Percentiles rank a stretch among this genome's conserved stretches.
phyloP scores from a whole-genome alignment of 306 rosid species.

The Hippophae tibetana region DNA sequence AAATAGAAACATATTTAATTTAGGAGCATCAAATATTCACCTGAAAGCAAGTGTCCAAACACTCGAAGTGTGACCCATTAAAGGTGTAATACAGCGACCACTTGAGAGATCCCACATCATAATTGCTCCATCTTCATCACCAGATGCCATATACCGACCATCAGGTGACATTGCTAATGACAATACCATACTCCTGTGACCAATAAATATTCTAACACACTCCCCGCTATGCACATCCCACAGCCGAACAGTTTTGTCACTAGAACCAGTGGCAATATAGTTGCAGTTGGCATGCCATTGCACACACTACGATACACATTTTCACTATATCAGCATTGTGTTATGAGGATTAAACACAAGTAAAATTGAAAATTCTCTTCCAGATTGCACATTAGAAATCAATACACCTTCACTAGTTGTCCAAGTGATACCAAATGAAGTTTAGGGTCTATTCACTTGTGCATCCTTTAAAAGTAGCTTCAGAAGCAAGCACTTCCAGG shows the following conservation, averaged over 20 bases:
- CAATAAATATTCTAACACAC: conserved; percentile 89
- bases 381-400: no score
- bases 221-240: conserved; percentile 98
- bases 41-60: conserved; percentile 93
- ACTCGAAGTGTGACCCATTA: conserved; percentile 83
- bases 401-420: no score
- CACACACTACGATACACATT: conserved; percentile 47
- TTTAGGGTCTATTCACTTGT: no score
- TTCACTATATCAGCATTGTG: conserved; percentile 14
- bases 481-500: no score
- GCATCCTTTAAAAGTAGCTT: no score
- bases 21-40: conserved; percentile 21
- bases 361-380: neutral
- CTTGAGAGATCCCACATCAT: conserved; percentile 98
- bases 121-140: conserved; percentile 89
- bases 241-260: conserved; percentile 88
- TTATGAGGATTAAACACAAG: neutral
- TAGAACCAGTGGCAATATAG: conserved; percentile 94
- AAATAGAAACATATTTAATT: neutral
- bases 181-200: conserved; percentile 91
- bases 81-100: conserved; percentile 75
- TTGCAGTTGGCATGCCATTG: conserved; percentile 99
- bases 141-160: conserved; percentile 91
- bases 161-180: conserved; percentile 93
- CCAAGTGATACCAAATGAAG: no score